A percentile compares a stretch with the other conserved stretches of the same genome.
These are phyloP conservation scores for Suillus lakei DNA, from an alignment of 768 basidiomycete species.

Conservation along the genomic window DNA sequence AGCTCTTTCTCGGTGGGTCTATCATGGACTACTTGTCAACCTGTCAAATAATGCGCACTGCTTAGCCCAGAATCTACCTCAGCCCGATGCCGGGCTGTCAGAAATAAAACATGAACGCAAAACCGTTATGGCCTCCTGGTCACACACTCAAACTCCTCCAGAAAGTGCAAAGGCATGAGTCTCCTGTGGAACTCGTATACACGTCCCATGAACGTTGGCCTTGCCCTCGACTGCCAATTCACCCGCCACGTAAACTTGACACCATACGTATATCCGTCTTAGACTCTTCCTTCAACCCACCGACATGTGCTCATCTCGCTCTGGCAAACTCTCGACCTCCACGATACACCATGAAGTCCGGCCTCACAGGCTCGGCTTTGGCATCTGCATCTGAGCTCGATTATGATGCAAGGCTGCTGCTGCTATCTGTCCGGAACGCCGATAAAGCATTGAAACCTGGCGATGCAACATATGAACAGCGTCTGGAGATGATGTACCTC, in stretches of 20 bases:
- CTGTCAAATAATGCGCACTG: not conserved
- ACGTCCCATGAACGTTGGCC: conserved; percentile 71
- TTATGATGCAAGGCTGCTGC: conserved; percentile 77
- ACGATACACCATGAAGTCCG: not conserved
- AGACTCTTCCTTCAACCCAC: conserved; percentile 94
- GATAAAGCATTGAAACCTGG: conserved; percentile 76
- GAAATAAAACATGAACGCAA: not conserved
- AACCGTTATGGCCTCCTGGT: conserved; percentile 15
- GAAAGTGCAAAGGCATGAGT: conserved; percentile 48
- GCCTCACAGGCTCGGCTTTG: not conserved
- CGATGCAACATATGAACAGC: conserved; percentile 77
- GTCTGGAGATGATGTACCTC: conserved; percentile 86
- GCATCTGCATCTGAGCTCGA: conserved; percentile 25
- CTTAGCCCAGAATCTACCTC: not conserved
- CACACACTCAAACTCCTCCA: conserved; percentile 25
- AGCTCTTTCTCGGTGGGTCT: not conserved
- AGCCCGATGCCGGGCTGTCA: not conserved
- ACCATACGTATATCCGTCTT: conserved; percentile 69
- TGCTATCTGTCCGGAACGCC: conserved; percentile 85
- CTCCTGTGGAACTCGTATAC: conserved; percentile 64
- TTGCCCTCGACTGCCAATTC: conserved; percentile 29
- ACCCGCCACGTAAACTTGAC: conserved; percentile 7
- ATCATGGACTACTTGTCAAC: not conserved
- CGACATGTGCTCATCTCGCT: conserved; percentile 82
- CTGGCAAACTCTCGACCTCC: conserved; percentile 55